A percentile compares a stretch with the other conserved stretches of the same genome.
These are phyloP conservation scores for Raffaelea ambrosiae DNA, from an alignment of 2,329 filamentous ascomycete genomes.

Conservation along the genomic window DNA sequence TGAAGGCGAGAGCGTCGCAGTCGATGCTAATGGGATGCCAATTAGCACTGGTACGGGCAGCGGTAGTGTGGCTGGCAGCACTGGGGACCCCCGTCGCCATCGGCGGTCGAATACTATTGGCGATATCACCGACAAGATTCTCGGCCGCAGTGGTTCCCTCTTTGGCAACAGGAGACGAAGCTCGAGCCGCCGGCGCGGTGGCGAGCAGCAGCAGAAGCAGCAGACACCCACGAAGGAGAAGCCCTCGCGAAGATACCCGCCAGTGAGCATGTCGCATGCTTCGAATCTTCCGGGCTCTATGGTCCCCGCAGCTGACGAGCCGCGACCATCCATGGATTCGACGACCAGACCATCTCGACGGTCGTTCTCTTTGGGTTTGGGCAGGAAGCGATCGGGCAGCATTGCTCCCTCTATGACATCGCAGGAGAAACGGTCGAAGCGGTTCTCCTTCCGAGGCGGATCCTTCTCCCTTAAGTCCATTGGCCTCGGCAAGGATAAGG, in stretches of 20 bases:
- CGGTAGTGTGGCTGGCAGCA: constrained; percentile 15
- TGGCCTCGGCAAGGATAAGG: constrained; percentile 44
- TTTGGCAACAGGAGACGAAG: constrained; percentile 51
- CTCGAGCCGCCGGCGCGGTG: constrained; percentile 16
- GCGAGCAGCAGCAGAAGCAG: constrained; percentile 24
- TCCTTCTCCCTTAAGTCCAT: constrained; percentile 59
- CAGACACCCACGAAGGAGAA: constrained; percentile 31
- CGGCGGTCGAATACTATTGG: constrained; percentile 69
- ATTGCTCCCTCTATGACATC: constrained; percentile 49
- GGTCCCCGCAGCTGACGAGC: constrained; percentile 15
- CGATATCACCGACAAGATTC: constrained; percentile 73
- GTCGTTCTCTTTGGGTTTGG: constrained; percentile 61
- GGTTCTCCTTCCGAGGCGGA: constrained; percentile 63
- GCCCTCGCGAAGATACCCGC: constrained; percentile 64
- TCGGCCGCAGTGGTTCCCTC: constrained; percentile 74
- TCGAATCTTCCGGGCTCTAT: constrained; percentile 25
- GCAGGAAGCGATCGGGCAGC: constrained; percentile 63
- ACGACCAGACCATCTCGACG: constrained; percentile 45
- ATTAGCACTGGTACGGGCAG: not conserved
- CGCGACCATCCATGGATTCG: constrained; percentile 62
- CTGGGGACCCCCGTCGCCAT: constrained; percentile 35
- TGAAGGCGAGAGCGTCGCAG: constrained; percentile 38
- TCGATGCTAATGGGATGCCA: constrained; percentile 11
- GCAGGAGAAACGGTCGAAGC: constrained; percentile 43
- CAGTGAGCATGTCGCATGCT: constrained; percentile 73